Conservation (phyloP, 306 rosid genomes). For the Calophaca sinica region DNA sequence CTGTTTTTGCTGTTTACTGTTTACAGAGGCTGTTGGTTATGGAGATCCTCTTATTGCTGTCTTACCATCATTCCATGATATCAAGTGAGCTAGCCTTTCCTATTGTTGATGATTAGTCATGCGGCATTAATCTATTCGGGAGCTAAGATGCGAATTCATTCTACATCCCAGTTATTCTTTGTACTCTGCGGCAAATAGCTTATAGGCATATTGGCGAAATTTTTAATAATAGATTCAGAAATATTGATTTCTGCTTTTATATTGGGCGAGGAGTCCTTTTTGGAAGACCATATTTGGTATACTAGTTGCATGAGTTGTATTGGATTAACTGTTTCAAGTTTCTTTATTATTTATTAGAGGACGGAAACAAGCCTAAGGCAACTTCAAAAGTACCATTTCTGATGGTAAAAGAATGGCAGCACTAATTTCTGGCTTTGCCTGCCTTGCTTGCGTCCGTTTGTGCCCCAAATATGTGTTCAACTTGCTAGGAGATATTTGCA, state of each 20-base stretch:
- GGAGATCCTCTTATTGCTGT: slow-evolving; percentile 89
- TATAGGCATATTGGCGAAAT: background rate
- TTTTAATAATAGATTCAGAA: slow-evolving; percentile 22
- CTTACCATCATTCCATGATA: slow-evolving; percentile 73
- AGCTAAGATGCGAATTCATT: slow-evolving; percentile 44
- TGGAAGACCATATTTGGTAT: slow-evolving; percentile 9
- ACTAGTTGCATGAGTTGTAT: slow-evolving; percentile 29
- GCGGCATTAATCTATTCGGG: slow-evolving; percentile 17
- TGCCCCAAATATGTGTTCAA: slow-evolving; percentile 1
- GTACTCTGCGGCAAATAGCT: slow-evolving; percentile 20
- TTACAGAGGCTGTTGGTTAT: slow-evolving; percentile 86
- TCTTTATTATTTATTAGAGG: slow-evolving; percentile 3
- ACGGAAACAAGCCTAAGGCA: background rate
- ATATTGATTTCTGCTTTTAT: slow-evolving; percentile 37
- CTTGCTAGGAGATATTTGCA: slow-evolving; percentile 32
- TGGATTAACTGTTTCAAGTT: slow-evolving; percentile 11
- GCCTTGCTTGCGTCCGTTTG: background rate
- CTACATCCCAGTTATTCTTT: slow-evolving; percentile 33
- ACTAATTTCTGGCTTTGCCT: background rate
- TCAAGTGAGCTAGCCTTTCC: slow-evolving; percentile 56
- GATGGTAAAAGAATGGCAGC: slow-evolving; percentile 11
- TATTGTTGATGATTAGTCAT: slow-evolving; percentile 23
- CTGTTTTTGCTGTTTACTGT: slow-evolving; percentile 41
- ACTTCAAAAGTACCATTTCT: background rate
- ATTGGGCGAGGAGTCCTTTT: background rate